Conservation (phyloP, 2,329 filamentous ascomycete species). For the Fonsecaea pedrosoi region DNA sequence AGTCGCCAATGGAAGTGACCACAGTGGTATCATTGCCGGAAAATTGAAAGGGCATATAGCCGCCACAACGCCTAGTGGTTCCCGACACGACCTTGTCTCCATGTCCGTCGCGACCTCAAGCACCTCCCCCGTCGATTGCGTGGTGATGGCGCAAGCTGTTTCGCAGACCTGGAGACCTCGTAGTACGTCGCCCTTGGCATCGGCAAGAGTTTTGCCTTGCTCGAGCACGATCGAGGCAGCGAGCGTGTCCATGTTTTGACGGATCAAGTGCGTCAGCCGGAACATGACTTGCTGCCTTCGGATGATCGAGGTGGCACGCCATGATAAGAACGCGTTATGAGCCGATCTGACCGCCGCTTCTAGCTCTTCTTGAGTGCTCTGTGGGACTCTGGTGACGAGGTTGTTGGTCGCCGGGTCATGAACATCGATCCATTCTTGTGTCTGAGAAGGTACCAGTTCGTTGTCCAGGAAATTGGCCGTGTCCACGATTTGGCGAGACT, state of each 20-base stretch:
- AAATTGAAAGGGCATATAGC: constrained; percentile 74
- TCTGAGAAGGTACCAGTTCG: constrained; percentile 63
- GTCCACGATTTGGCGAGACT: constrained; percentile 44
- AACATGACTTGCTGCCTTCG: constrained; percentile 69
- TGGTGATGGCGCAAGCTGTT: constrained; percentile 71
- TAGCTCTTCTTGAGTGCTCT: constrained; percentile 68
- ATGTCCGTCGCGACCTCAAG: constrained; percentile 73
- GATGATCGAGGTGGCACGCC: constrained; percentile 66
- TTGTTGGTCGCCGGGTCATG: constrained; percentile 71
- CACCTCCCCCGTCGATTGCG: constrained; percentile 69
- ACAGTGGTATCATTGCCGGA: constrained; percentile 73
- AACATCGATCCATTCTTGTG: constrained; percentile 68
- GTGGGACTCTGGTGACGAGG: constrained; percentile 68
- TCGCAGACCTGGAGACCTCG: constrained; percentile 71
- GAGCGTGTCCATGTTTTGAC: constrained; percentile 64
- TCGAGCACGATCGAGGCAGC: constrained; percentile 69
- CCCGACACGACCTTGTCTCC: constrained; percentile 70
- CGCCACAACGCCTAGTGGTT: constrained; percentile 68
- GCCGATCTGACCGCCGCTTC: constrained; percentile 67
- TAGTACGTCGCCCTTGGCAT: constrained; percentile 70
- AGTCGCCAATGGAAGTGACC: constrained; percentile 69
- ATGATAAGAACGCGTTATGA: constrained; percentile 68
- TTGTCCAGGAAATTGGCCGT: constrained; percentile 71
- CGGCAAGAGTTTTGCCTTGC: constrained; percentile 72
- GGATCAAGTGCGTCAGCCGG: constrained; percentile 68